Percentiles rank a stretch among this genome's conserved stretches.
Conservation (phyloP, 2,329 filamentous ascomycete genomes). For the Neospermospora avenae region DNA sequence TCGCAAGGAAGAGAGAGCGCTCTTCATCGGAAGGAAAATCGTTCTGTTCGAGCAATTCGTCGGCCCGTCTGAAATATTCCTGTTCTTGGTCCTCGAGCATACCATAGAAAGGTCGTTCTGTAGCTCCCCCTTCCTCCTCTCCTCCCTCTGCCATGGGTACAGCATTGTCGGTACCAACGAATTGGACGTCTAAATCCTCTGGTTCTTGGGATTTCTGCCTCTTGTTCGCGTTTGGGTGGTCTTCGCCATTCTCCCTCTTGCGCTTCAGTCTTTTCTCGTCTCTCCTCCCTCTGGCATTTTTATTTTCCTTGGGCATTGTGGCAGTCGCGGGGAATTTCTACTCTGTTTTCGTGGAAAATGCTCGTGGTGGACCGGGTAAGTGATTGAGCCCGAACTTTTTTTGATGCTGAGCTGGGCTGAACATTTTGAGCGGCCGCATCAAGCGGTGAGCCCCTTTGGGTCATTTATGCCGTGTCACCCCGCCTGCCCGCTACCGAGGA, state of each 20-base stretch:
- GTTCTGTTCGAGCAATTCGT: conserved; percentile 86
- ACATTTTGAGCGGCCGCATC: conserved; percentile 13
- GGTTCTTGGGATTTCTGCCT: conserved; percentile 34
- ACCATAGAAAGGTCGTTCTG: conserved; percentile 67
- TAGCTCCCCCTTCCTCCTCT: conserved; percentile 21
- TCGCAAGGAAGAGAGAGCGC: conserved; percentile 67
- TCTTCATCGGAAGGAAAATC: conserved; percentile 78
- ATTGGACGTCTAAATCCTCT: conserved; percentile 19
- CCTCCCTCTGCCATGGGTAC: conserved; percentile 18
- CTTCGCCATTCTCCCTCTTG: conserved; percentile 45
- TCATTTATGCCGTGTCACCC: conserved; percentile 1
- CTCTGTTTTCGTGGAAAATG: neutral
- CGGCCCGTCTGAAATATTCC: conserved; percentile 89
- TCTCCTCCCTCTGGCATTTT: conserved; percentile 54
- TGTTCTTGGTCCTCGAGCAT: conserved; percentile 91
- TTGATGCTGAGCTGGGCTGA: too few relatives aligned
- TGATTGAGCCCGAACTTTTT: conserved; percentile 4
- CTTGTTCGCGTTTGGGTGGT: conserved; percentile 36
- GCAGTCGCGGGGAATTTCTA: neutral
- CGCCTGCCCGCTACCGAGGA: neutral
- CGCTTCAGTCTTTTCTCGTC: conserved; percentile 47
- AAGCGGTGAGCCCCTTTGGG: conserved; percentile 11
- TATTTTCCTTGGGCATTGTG: conserved; percentile 56
- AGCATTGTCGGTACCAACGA: conserved; percentile 23
- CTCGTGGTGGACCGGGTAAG: neutral